Conservation (phyloP, 2,329 filamentous ascomycete genomes). For the Metarhizium sp. region DNA sequence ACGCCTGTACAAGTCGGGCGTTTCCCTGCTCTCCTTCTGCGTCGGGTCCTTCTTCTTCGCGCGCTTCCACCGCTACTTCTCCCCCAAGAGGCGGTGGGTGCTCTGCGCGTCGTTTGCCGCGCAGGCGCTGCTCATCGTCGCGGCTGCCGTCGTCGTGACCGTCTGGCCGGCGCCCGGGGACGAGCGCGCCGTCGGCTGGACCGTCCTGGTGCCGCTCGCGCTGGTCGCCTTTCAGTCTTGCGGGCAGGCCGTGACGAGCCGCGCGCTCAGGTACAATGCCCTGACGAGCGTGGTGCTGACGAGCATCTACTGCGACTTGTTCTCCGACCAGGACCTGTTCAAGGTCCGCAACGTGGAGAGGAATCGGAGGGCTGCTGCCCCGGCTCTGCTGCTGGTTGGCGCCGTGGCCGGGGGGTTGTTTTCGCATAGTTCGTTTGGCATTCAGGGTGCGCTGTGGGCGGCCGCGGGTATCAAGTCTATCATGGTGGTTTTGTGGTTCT, state of each 20-base stretch:
- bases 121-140: constrained; percentile 40
- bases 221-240: constrained; percentile 69
- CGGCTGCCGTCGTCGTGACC: constrained; percentile 45
- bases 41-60: constrained; percentile 63
- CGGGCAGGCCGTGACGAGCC: constrained; percentile 67
- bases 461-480: constrained; percentile 45
- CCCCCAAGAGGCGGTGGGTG: constrained; percentile 54
- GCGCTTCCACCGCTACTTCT: constrained; percentile 54
- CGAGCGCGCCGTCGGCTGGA: constrained; percentile 42
- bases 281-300: constrained; percentile 74
- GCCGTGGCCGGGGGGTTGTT: constrained; percentile 41
- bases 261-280: constrained; percentile 59
- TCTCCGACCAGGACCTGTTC: constrained; percentile 51
- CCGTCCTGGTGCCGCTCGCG: constrained; percentile 56
- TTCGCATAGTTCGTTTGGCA: constrained; percentile 37
- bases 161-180: constrained; percentile 28
- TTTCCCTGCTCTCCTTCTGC: constrained; percentile 62
- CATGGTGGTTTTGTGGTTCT: constrained; percentile 48
- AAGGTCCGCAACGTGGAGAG: constrained; percentile 35
- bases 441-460: constrained; percentile 49
- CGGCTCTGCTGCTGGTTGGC: constrained; percentile 37
- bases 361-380: constrained; percentile 41
- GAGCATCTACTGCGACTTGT: constrained; percentile 73
- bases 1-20: constrained; percentile 48
- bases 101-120: constrained; percentile 48